A percentile compares a stretch with the other conserved stretches of the same genome.
phyloP scores from a whole-genome alignment of 331 rosid genomes.

The Rhamnella rubrinervis region DNA sequence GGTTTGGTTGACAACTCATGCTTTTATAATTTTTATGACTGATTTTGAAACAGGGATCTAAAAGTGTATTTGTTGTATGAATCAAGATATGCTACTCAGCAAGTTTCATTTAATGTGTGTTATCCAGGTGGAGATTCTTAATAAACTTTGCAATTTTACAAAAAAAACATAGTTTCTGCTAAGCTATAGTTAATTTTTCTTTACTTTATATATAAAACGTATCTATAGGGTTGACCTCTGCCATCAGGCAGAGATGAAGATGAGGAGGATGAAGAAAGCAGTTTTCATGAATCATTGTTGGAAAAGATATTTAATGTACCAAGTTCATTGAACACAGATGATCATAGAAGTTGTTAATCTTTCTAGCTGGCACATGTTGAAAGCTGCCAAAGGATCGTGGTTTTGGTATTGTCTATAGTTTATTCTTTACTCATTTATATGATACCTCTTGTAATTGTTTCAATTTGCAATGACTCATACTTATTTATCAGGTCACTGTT shows the following conservation, averaged over 20 bases:
- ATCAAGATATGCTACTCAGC: background rate
- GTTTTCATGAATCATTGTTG: no score
- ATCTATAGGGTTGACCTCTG: conserved; percentile 72
- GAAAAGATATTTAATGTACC: no score
- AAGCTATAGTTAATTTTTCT: conserved; percentile 25
- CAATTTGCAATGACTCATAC: no score
- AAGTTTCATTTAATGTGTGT: background rate
- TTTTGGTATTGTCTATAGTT: no score
- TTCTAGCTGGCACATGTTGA: no score
- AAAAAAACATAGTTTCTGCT: conserved; percentile 12
- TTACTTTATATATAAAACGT: conserved; percentile 32
- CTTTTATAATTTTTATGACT: background rate
- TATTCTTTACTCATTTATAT: no score
- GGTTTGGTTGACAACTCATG: background rate
- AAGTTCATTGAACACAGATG: no score
- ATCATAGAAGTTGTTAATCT: no score
- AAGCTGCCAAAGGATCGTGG: no score
- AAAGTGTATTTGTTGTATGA: conserved; percentile 11
- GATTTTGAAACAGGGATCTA: conserved; percentile 11
- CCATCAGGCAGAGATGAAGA: conserved; percentile 81
- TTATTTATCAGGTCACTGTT: no score
- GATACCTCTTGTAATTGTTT: no score
- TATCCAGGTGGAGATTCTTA: no score
- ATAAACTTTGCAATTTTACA: background rate
- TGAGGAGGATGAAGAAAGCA: conserved; percentile 29